phyloP scores from a whole-genome alignment of 1,139 yeast genomes.

The Magnusiomyces fungicola region DNA sequence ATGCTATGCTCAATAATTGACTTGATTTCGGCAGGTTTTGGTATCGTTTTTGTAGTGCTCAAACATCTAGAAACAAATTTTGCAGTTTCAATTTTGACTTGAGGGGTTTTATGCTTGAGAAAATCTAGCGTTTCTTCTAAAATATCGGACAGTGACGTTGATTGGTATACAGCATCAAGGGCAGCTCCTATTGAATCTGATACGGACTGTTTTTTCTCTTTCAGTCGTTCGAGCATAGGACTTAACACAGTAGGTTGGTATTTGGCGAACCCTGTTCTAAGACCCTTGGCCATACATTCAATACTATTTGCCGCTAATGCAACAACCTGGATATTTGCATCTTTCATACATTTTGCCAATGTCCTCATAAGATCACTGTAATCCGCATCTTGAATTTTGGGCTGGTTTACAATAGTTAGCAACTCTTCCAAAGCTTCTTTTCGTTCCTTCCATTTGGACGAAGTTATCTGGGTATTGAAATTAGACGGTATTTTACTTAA shows the following conservation, averaged over 20 bases:
- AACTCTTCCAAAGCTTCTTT: constrained; percentile 77
- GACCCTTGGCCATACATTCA: constrained; percentile 57
- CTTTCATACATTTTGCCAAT: constrained; percentile 72
- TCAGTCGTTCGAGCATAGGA: constrained; percentile 72
- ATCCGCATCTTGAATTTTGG: constrained; percentile 52
- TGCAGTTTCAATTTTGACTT: constrained; percentile 63
- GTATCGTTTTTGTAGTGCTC: constrained; percentile 43
- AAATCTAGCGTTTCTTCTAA: constrained; percentile 53
- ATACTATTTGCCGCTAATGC: constrained; percentile 69
- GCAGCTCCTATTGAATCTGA: constrained; percentile 61
- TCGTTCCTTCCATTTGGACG: constrained; percentile 86
- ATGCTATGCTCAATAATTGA: constrained; percentile 47
- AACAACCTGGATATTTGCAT: constrained; percentile 86
- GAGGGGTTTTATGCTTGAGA: constrained; percentile 77
- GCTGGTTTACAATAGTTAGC: constrained; percentile 41
- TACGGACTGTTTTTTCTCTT: constrained; percentile 79
- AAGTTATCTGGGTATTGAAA: constrained; percentile 47
- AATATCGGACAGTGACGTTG: constrained; percentile 42
- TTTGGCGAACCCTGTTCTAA: constrained; percentile 47
- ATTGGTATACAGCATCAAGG: constrained; percentile 54
- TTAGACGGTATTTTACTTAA: constrained; percentile 58
- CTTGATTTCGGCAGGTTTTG: constrained; percentile 49
- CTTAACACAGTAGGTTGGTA: constrained; percentile 50
- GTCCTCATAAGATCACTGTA: constrained; percentile 52
- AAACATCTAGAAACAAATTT: constrained; percentile 61